Conservation (phyloP, 2,329 filamentous ascomycete genomes). For the Venturia carpophila region DNA sequence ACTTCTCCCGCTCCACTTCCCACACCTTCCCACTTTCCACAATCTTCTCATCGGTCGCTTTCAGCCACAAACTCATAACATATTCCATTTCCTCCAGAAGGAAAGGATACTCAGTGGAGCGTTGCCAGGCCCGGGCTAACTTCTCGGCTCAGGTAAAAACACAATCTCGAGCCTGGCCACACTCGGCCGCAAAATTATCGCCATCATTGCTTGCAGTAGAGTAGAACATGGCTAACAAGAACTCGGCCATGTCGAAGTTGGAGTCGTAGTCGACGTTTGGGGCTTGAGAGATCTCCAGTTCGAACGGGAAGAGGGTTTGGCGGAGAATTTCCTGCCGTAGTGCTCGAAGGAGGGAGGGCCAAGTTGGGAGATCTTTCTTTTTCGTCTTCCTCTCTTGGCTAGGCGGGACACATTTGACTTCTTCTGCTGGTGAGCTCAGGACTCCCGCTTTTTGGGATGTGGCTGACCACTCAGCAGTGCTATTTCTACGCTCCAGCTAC, state of each 20-base stretch:
- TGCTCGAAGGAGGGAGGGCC: not conserved
- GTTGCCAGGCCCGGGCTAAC: not conserved
- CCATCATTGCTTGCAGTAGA: not conserved
- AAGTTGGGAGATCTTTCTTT: not conserved
- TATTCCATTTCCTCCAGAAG: not conserved
- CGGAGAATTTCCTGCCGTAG: not conserved
- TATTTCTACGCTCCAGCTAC: not conserved
- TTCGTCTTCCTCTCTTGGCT: not conserved
- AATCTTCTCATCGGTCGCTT: not conserved
- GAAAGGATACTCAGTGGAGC: not conserved
- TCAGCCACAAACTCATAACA: not conserved
- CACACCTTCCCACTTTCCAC: not conserved
- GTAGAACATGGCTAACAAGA: not conserved
- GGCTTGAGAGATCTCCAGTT: not conserved
- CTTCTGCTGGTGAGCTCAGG: not conserved
- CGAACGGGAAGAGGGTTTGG: not conserved
- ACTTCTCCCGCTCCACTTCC: not conserved
- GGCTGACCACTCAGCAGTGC: not conserved
- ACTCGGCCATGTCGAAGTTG: not conserved
- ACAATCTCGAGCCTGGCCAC: not conserved
- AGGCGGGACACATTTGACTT: not conserved
- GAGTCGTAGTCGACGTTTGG: not conserved
- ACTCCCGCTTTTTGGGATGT: not conserved
- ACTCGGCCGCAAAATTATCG: not conserved
- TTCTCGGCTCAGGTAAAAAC: not conserved